Base-by-base conservation (phyloP, 164 flowering plant genomes). In the Liriodendron chinense region DNA sequence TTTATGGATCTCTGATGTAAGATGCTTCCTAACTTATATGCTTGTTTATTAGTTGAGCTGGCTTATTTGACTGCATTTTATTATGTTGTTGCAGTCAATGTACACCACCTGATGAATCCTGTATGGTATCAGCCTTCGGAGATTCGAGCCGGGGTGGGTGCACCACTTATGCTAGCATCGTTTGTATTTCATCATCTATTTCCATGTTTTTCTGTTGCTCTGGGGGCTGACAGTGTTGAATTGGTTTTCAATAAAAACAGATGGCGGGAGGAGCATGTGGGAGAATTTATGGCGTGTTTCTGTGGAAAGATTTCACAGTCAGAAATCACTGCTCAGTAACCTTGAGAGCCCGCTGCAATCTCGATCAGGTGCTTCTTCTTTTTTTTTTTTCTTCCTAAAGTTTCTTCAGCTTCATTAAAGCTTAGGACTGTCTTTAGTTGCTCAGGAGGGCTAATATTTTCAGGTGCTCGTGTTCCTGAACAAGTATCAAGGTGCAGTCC, bases 1-100 rank as follows among this genome's bases (percentile, higher is more conserved):
- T 96, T 64, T 96, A 96, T 87, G 99, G 99, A 78, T 92, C 98
- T 79, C 78, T 96, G 63, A 94, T 96, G 99, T 96, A 79, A 23
- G 24, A 18, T 63, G 24, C 24, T 67, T 26, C 69, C 69, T 26
- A 10, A 3, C 1, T 67, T 67, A 67, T 16, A 25, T 25, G 25
- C 23, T 0, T 65, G 16, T 25, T 9, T 67, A 18, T 67, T 67
- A 63, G 24, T 21, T 63, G 20, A 63, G 24, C 23, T 24, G 25
- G n/a, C 47, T 67, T 26, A 26, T 67, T 28, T 67, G 47, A 28
- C 28, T 67, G 47, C 47, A 4, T 67, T 28, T 26, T 67, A n/a
- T 26, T 72, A 3, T 72, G 28, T 34, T 24, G 61, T 68, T 87
- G 83, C 90, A 96, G 99, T 77, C 97, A 91, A 88, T 94, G 96